Evolutionary conservation across 2,329 filamentous ascomycete species (phyloP), one percentile per base, ranked within the genome.

Genomic region (Apiospora hydei): DNA sequence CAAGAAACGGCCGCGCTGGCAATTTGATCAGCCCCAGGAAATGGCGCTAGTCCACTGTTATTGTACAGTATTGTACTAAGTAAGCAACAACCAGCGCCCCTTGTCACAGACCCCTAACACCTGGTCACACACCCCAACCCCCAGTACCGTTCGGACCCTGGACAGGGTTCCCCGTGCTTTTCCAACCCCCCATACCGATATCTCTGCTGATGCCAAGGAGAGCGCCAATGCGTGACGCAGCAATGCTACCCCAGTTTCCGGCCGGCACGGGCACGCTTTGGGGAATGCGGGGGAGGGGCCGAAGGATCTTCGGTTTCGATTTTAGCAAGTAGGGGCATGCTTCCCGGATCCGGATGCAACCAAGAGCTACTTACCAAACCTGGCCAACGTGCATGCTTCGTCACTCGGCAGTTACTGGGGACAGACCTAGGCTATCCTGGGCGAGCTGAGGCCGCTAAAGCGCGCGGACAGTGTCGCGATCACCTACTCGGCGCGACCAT

Each of bases 281-380:
- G 57, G 57, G 57, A 64, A 41, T 64, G 57, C 57, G 57, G 57
- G 57, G 57, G 57, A 64, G 57, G 57, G 57, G 57, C 57, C 57
- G 57, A 21, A 14, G 14, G 4, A 13, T 43, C 41, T 43, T 13
- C 24, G 7, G 30, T 18, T 34, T 24, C 11, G 34, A 5, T 13
- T 64, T 14, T 38, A 38, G 34, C 26, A 30, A 30, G 26, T 30
- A 30, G 3, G 30, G 34, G 13, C 57, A 38, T 13, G 18, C 7
- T 5, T n/a, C 57, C 57, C 34, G 34, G n/a, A 64, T 2, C 34
- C 57, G 57, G 41, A 14, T 34, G 21, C 57, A n/a, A n/a, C 34
- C 10, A 38, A 4, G 34, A 6, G 5, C 7, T 38, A 8, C 34
- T 6, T 34, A 34, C 3, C 34, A 64, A 21, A 7, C 1, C 7